phyloP scores from a whole-genome alignment of 768 basidiomycete genomes.

The Tylopilus sp. region DNA sequence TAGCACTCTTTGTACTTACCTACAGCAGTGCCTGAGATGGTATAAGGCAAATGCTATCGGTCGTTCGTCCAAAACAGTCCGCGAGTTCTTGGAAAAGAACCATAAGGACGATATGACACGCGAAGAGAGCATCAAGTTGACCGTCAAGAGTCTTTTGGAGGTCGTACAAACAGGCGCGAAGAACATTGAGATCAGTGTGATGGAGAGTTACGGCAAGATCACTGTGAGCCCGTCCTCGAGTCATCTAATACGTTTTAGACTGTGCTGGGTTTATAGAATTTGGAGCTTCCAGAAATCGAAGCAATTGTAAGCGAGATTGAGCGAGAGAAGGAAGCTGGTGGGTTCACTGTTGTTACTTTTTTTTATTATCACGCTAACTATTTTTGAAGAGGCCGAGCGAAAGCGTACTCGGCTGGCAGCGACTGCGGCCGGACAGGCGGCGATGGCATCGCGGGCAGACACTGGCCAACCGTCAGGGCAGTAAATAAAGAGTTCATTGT shows the following conservation, averaged over 20 bases:
- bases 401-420: slow-evolving; percentile 89
- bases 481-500: slow-evolving; percentile 24
- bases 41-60: slow-evolving; percentile 93
- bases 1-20: neutral
- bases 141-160: slow-evolving; percentile 92
- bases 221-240: slow-evolving; percentile 50
- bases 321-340: slow-evolving; percentile 93
- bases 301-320: slow-evolving; percentile 91
- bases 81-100: slow-evolving; percentile 98
- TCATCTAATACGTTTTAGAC: neutral
- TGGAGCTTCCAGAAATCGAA: slow-evolving; percentile 86
- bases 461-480: slow-evolving; percentile 35
- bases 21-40: neutral
- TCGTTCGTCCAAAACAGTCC: slow-evolving; percentile 95
- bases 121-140: slow-evolving; percentile 91
- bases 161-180: slow-evolving; percentile 99
- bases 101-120: slow-evolving; percentile 87
- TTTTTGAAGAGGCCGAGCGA: slow-evolving; percentile 79
- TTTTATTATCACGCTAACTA: slow-evolving; percentile 3
- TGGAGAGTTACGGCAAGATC: slow-evolving; percentile 93
- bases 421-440: slow-evolving; percentile 87
- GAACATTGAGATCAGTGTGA: slow-evolving; percentile 98
- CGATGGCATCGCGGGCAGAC: slow-evolving; percentile 65
- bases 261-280: slow-evolving; percentile 50
- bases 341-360: slow-evolving; percentile 17